Base-by-base conservation (phyloP, 192 early-diverging fungal species). In the Spinellus fusiger region DNA sequence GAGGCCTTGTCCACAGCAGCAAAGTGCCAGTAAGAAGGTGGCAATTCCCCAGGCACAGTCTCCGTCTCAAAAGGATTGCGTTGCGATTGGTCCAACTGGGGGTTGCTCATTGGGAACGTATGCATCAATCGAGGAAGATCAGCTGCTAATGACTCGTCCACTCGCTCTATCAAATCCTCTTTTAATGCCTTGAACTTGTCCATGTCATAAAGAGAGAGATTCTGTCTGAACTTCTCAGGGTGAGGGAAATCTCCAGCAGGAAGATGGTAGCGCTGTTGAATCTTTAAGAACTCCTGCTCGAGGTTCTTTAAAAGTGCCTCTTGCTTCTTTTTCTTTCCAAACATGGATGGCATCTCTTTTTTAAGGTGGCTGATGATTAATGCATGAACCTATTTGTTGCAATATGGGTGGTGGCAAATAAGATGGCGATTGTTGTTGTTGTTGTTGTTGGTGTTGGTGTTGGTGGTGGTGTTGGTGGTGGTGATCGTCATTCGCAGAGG, bases 291-390 rank as follows among this genome's bases (percentile, higher is more conserved):
- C 64, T 88, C 86, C 7, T 65, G 66, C 0, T 77, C 81, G 49
- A 93, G 68, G 44, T 87, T 87, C 5, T 78, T 81, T 6, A 91
- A 67, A 37, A 93, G 70, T 1, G 77, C 81, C 56, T 85, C 81
- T 61, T 89, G 84, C 54, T 89, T 90, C 32, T 85, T 82, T 51
- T 79, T 81, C 49, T 88, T 88, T 29, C 87, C 89, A 68, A 87
- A 89, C 68, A 92, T 80, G 2, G 77, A 65, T 3, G 90, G 92
- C 83, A 93, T 86, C 59, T 88, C 82, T 54, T 84, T 78, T 22
- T 83, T 79, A 56, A 93, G 61, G 59, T 92, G 84, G 6, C 85
- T 81, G 44, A 92, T 83, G 50, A 93, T 91, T 55, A 90, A 74
- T 8, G 87, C 90, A 59, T 93, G 92, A 16, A 90, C 87, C 59